These are phyloP conservation scores for Metschnikowia anglica DNA, from an alignment of 805 yeast species.

Conservation along the genomic window DNA sequence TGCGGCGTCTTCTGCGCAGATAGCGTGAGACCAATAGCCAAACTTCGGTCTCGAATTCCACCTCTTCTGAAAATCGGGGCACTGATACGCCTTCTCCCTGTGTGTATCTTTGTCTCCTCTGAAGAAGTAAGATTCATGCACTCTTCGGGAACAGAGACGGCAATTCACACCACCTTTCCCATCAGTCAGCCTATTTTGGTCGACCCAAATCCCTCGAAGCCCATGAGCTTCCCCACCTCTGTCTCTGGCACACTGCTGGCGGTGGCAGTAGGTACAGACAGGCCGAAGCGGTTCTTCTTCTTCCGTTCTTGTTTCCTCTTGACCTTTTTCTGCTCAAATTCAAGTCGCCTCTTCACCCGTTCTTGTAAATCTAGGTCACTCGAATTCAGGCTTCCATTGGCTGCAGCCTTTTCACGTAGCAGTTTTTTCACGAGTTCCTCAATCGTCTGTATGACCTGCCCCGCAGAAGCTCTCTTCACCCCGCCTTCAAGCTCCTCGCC, in stretches of 20 bases:
- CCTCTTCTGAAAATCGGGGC: too few species aligned
- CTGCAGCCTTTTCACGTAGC: constrained; percentile 17
- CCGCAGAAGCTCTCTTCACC: constrained; percentile 33
- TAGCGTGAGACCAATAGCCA: too few species aligned
- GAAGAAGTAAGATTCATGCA: too few species aligned
- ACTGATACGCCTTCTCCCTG: too few species aligned
- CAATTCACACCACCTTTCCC: neutral
- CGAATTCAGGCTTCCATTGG: constrained; percentile 2
- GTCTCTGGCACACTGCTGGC: constrained; percentile 15
- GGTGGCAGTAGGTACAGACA: too few species aligned
- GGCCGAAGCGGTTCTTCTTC: constrained; percentile 16
- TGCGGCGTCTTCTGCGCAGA: too few species aligned
- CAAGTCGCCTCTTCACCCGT: constrained; percentile 40
- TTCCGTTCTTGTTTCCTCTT: constrained; percentile 29
- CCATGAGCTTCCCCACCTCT: constrained; percentile 49
- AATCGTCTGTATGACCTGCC: constrained; percentile 33
- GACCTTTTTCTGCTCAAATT: constrained; percentile 37
- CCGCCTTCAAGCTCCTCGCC: constrained; percentile 33
- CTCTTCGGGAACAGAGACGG: neutral
- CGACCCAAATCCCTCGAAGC: constrained; percentile 55
- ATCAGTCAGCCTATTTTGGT: constrained; percentile 30
- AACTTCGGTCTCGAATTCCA: too few species aligned
- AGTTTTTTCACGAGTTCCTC: constrained; percentile 30
- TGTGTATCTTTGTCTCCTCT: too few species aligned
- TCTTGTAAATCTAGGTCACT: constrained; percentile 36